Evolutionary conservation across 2,329 filamentous ascomycete species (phyloP).

Genomic region (Didymella lethalis): DNA sequence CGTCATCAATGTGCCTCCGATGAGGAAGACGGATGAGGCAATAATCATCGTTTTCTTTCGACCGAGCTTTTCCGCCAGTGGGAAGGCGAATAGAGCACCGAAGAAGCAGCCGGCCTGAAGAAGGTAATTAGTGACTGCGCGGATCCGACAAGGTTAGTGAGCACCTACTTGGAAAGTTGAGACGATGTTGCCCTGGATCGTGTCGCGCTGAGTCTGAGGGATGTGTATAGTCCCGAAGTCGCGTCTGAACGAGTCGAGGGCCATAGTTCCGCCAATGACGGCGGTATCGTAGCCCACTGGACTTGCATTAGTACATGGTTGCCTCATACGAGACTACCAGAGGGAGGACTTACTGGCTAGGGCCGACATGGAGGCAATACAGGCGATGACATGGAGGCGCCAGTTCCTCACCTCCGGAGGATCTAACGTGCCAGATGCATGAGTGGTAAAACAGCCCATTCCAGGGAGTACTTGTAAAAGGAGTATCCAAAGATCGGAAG

Average conservation of each 20-base stretch:
- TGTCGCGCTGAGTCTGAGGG: slow-evolving; percentile 44
- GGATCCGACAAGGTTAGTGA: too few species aligned
- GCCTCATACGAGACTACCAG: neutral
- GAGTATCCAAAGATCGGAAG: neutral
- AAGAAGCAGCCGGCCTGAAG: slow-evolving; percentile 48
- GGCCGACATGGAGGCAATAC: slow-evolving; percentile 50
- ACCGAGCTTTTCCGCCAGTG: slow-evolving; percentile 59
- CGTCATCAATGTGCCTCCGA: slow-evolving; percentile 53
- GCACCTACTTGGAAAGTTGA: slow-evolving; percentile 47
- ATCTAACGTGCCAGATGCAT: slow-evolving; percentile 45
- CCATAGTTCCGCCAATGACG: slow-evolving; percentile 54
- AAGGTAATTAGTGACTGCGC: neutral
- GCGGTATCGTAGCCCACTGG: slow-evolving; percentile 48
- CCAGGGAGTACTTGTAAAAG: slow-evolving; percentile 18
- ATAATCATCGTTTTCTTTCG: slow-evolving; percentile 59
- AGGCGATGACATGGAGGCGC: slow-evolving; percentile 46
- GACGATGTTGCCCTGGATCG: slow-evolving; percentile 52
- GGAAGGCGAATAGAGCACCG: slow-evolving; percentile 53
- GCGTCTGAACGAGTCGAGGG: slow-evolving; percentile 49
- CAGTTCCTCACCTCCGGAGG: slow-evolving; percentile 49
- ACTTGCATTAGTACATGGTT: neutral
- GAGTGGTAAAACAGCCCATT: slow-evolving; percentile 42
- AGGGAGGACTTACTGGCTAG: slow-evolving; percentile 41
- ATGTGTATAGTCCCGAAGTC: slow-evolving; percentile 46
- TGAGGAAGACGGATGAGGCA: slow-evolving; percentile 55